Evolutionary conservation across 2,329 filamentous ascomycete species (phyloP).

Genomic region (Pyrenophora teres): DNA sequence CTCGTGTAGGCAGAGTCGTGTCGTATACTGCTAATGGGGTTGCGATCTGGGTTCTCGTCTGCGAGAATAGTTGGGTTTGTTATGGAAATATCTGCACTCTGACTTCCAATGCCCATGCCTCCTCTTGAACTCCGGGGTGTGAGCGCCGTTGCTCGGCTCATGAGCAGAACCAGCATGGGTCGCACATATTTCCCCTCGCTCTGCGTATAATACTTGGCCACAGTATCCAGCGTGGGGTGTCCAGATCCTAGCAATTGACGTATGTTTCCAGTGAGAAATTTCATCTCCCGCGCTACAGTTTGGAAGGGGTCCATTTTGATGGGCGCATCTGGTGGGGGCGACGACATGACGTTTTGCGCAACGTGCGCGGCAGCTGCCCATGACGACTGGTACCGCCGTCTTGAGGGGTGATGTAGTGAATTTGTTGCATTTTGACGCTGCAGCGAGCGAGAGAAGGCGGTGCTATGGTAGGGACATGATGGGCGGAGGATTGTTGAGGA

Average conservation of each 20-base stretch:
- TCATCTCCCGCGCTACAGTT: constrained; percentile 94
- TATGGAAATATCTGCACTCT: constrained; percentile 63
- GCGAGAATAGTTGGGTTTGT: constrained; percentile 67
- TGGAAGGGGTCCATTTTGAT: constrained; percentile 85
- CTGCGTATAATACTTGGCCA: constrained; percentile 97
- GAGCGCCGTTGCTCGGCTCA: constrained; percentile 91
- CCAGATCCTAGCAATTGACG: constrained; percentile 90
- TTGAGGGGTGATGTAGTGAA: constrained; percentile 45
- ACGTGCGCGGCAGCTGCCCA: constrained; percentile 74
- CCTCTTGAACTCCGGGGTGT: constrained; percentile 60
- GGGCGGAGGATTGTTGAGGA: constrained; percentile 23
- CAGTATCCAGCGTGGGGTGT: constrained; percentile 90
- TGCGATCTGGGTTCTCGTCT: constrained; percentile 71
- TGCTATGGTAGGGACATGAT: constrained; percentile 30
- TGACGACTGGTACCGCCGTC: constrained; percentile 62
- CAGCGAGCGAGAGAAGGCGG: constrained; percentile 8
- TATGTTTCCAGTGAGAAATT: constrained; percentile 92
- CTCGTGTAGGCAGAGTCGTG: constrained; percentile 52
- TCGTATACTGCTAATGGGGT: constrained; percentile 59
- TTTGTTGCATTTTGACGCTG: constrained; percentile 19
- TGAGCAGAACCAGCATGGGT: constrained; percentile 90
- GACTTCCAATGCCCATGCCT: constrained; percentile 28
- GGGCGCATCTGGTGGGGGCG: constrained; percentile 63
- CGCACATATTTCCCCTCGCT: constrained; percentile 96
- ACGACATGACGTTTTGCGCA: constrained; percentile 71